These are phyloP conservation scores for Saccharum officinarum DNA, from an alignment of 176 grass and related monocot species.

Conservation along the genomic window DNA sequence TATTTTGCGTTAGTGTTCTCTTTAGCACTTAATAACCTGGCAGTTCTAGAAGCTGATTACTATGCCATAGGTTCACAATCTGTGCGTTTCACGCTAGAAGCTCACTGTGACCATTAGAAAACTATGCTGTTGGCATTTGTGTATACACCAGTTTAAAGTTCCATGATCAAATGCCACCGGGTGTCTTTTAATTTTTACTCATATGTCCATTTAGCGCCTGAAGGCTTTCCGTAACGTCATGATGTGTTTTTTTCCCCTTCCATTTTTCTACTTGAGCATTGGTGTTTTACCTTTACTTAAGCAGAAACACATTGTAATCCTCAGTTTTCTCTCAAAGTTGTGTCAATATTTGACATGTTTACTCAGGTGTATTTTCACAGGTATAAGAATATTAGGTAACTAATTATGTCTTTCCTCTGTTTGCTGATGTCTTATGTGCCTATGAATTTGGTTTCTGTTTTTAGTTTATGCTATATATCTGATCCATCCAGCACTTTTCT, in stretches of 20 bases:
- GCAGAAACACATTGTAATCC: neutral
- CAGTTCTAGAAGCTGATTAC: neutral
- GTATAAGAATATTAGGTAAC: neutral
- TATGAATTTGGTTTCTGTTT: slow-evolving; percentile 2
- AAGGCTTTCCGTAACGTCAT: neutral
- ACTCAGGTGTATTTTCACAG: neutral
- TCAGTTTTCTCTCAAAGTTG: neutral
- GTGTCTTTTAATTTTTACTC: neutral
- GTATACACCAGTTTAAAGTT: neutral
- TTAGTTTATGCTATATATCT: too few species aligned
- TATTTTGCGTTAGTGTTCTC: neutral
- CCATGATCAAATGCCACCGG: neutral
- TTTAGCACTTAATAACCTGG: neutral
- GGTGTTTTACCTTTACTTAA: neutral
- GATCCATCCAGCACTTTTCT: neutral
- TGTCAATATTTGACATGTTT: neutral
- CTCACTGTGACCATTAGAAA: neutral
- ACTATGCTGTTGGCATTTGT: neutral
- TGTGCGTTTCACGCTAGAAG: neutral
- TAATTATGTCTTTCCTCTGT: neutral
- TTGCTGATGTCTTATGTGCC: neutral
- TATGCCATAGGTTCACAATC: neutral
- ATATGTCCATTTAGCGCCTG: neutral
- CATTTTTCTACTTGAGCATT: neutral
- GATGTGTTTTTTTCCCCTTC: neutral